Evolutionary conservation across 371 early-diverging fungal genomes (phyloP).

Genomic region (Rhizopus delemar): DNA sequence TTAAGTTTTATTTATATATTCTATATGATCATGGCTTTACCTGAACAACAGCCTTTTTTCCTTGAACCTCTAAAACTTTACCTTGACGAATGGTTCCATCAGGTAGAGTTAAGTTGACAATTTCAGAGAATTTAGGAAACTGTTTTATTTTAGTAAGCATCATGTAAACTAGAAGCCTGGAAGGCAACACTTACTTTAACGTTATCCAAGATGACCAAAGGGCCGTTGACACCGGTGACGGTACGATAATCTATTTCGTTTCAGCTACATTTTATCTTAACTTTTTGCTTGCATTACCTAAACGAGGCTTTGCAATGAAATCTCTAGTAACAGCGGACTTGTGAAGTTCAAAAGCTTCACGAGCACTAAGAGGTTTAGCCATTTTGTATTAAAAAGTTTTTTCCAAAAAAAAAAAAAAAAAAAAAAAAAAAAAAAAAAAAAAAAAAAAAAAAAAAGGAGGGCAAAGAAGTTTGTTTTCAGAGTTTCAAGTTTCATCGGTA

Average conservation of each 20-base stretch:
- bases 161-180: too few species aligned
- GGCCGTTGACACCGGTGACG: constrained; percentile 99
- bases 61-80: constrained; percentile 98
- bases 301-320: constrained; percentile 83
- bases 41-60: constrained; percentile 98
- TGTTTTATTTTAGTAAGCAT: constrained; percentile 23
- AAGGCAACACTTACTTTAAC: constrained; percentile 75
- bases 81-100: constrained; percentile 97
- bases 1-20: constrained; percentile 3
- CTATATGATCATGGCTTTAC: constrained; percentile 36
- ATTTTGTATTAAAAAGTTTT: constrained; percentile 14
- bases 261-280: constrained; percentile 8
- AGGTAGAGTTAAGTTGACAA: constrained; percentile 97
- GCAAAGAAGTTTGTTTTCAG: not conserved
- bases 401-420: constrained; percentile 4
- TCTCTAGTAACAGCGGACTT: constrained; percentile 87
- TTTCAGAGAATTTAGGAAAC: constrained; percentile 98
- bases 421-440: constrained; percentile 8
- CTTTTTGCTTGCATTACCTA: constrained; percentile 60
- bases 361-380: constrained; percentile 47
- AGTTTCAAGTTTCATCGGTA: constrained; percentile 1
- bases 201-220: constrained; percentile 98
- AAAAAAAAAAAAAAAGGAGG: constrained; percentile 1
- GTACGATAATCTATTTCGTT: constrained; percentile 90
- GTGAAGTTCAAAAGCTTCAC: constrained; percentile 70